phyloP scores from a whole-genome alignment of 495 filamentous ascomycete genomes.

The Ascobolus immersus region DNA sequence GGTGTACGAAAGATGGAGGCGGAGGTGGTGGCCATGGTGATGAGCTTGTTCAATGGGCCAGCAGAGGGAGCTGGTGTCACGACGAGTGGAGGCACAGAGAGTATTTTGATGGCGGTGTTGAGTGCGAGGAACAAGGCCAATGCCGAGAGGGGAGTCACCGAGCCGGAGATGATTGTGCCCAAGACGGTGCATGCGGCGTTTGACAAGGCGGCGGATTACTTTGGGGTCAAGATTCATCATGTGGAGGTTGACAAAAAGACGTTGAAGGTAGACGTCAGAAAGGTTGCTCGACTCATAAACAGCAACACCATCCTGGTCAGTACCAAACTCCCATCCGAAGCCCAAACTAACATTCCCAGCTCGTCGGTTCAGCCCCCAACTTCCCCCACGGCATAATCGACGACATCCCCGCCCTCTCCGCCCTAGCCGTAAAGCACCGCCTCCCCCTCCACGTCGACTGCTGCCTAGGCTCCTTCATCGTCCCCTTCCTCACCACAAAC shows the following conservation, averaged over 20 bases:
- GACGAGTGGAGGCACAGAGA: constrained; percentile 83
- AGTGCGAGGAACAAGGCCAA: constrained; percentile 73
- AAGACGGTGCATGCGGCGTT: constrained; percentile 90
- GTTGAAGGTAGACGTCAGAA: constrained; percentile 56
- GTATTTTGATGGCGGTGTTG: constrained; percentile 81
- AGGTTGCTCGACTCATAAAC: constrained; percentile 69
- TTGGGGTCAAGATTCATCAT: constrained; percentile 81
- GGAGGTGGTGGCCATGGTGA: constrained; percentile 84
- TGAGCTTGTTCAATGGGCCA: constrained; percentile 79
- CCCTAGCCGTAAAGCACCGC: constrained; percentile 48
- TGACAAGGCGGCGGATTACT: constrained; percentile 82
- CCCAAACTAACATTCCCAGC: constrained; percentile 10
- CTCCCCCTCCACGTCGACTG: constrained; percentile 90
- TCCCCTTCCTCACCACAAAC: constrained; percentile 73
- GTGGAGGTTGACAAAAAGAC: constrained; percentile 63
- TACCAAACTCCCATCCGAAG: background rate
- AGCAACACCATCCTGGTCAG: constrained; percentile 59
- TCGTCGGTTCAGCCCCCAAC: constrained; percentile 87
- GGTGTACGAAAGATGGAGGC: constrained; percentile 98
- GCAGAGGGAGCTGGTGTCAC: constrained; percentile 60
- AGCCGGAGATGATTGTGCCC: constrained; percentile 95
- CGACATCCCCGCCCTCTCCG: constrained; percentile 66
- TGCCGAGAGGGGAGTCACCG: constrained; percentile 56
- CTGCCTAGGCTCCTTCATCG: constrained; percentile 82
- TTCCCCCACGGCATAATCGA: constrained; percentile 97